Evolutionary conservation across 768 basidiomycete genomes (phyloP).

Genomic region (Chalciporus piperatus): DNA sequence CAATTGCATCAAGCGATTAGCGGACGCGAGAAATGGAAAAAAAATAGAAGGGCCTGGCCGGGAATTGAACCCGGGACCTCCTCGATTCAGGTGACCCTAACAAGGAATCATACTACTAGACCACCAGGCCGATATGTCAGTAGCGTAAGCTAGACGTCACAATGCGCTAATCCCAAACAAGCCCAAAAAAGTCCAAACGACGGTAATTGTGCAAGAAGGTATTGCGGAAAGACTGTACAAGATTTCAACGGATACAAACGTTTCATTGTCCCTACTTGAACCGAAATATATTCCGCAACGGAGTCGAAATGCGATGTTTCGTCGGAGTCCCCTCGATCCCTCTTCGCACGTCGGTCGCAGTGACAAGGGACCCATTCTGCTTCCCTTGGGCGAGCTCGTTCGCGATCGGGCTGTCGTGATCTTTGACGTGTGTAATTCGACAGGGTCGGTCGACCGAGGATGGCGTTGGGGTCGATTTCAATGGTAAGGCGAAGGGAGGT

Average conservation of each 20-base stretch:
- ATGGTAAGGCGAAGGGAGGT: not conserved
- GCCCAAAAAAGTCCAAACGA: too few relatives aligned
- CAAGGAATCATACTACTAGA: conserved; percentile 56
- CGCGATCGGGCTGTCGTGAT: conserved; percentile 3
- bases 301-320: conserved; percentile 27
- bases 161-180: not conserved
- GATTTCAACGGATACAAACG: not conserved
- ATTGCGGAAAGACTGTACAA: conserved; percentile 8
- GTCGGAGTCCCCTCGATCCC: conserved; percentile 26
- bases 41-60: conserved; percentile 43
- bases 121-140: conserved; percentile 39
- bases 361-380: conserved; percentile 9
- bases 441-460: conserved; percentile 14
- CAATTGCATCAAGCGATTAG: too few relatives aligned
- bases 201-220: conserved; percentile 6
- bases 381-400: conserved; percentile 10
- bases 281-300: conserved; percentile 32
- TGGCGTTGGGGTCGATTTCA: conserved; percentile 4
- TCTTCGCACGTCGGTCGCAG: conserved; percentile 20
- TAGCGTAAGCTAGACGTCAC: not conserved
- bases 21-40: not conserved
- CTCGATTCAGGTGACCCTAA: conserved; percentile 47
- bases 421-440: conserved; percentile 14
- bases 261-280: conserved; percentile 19
- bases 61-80: conserved; percentile 63